Conservation (phyloP, 2,329 filamentous ascomycete species). For the Xylariaceae sp. region DNA sequence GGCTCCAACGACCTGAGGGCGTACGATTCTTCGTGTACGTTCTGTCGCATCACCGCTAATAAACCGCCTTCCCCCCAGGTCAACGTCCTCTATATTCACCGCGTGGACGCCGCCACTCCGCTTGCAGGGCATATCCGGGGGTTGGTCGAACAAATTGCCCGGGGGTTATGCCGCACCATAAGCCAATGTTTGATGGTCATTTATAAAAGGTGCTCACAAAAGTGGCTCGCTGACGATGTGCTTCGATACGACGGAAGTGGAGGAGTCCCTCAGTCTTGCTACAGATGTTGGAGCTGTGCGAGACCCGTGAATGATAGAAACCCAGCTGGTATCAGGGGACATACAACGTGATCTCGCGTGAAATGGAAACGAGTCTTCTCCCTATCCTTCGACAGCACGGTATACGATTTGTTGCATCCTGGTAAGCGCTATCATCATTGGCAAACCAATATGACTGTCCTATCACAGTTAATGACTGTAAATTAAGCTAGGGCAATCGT, state of each 20-base stretch:
- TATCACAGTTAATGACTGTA: not conserved
- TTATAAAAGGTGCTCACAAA: constrained; percentile 27
- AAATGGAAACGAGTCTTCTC: constrained; percentile 33
- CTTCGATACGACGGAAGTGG: no score
- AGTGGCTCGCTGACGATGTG: no score
- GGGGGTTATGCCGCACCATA: no score
- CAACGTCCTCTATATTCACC: constrained; percentile 36
- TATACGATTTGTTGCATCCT: constrained; percentile 19
- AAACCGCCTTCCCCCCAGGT: no score
- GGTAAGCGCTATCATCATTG: constrained; percentile 5
- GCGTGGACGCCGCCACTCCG: constrained; percentile 31
- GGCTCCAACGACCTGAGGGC: constrained; percentile 20
- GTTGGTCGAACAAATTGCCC: constrained; percentile 31
- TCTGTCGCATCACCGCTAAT: no score
- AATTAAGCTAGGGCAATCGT: constrained; percentile 12
- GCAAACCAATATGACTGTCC: not conserved
- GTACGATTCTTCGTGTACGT: no score
- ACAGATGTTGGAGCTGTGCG: constrained; percentile 31
- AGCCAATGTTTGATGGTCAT: no score
- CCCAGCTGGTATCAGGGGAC: constrained; percentile 38
- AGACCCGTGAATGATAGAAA: constrained; percentile 32
- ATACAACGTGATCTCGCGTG: constrained; percentile 36
- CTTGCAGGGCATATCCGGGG: constrained; percentile 34
- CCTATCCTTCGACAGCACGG: constrained; percentile 33
- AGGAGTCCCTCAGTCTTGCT: constrained; percentile 24